Base-by-base conservation (phyloP, 345 rosid species). In the Camelina hispida region DNA sequence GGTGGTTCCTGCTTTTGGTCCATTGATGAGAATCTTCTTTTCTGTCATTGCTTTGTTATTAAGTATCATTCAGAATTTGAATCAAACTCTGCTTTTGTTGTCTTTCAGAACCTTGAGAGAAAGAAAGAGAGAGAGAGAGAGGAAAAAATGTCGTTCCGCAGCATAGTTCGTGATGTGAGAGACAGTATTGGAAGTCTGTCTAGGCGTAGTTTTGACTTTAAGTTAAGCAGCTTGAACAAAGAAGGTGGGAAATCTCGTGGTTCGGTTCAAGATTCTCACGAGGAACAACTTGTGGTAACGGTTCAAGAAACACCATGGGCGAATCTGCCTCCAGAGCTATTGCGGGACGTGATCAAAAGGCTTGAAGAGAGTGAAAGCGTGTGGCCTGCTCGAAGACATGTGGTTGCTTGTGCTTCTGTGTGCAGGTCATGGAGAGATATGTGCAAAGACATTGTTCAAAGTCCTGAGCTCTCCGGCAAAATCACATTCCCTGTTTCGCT, bases 131-230 rank as follows among this genome's bases (percentile, higher is more conserved):
- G 42, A 37, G 42, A 37, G 40, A 37, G 43, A 38, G 43, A 10
- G 4, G 67, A 12, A 38, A 3, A 16, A 59, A 76, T 94, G 98
- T 94, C 98, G 4, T 90, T 94, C 77, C 87, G 97, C 2, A 85
- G 97, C 79, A 91, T 94, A 74, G 93, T 91, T 59, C 94, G 93
- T 42, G 98, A 94, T 66, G 81, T 94, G 69, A 92, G 92, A 80
- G 98, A 90, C 83, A 90, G 96, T 61, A 80, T 94, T 56, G 97
- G 97, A 81, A 94, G 97, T 73, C 79, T 94, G 60, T 94, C 98
- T 0, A 83, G 95, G 73, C 85, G 96, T 71, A 87, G 97, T 75
- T 91, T 94, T 62, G 97, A 91, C 66, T 85, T 91, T 81, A 86
- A 95, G 86, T 56, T 94, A 72, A 79, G 88, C 16, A 90, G 87